Conservation (phyloP, 2,329 filamentous ascomycete species). For the Metarhizium guizhouense region DNA sequence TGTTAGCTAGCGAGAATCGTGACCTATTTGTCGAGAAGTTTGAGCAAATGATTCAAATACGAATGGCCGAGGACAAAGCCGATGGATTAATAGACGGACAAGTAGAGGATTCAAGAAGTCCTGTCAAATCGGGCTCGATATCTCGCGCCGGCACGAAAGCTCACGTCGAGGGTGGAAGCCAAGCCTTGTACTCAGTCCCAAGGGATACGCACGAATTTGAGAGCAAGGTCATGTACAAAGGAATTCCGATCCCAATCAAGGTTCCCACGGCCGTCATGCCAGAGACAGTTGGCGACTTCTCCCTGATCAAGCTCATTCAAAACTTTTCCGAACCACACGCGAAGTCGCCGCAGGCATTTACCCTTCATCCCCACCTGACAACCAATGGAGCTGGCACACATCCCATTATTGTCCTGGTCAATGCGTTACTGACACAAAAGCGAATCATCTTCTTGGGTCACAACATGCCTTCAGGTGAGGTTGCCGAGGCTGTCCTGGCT, state of each 20-base stretch:
- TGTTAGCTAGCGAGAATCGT: slow-evolving; percentile 87
- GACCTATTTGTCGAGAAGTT: slow-evolving; percentile 98
- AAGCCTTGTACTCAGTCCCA: slow-evolving; percentile 64
- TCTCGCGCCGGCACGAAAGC: slow-evolving; percentile 55
- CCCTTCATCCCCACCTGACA: slow-evolving; percentile 83
- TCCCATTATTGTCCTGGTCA: slow-evolving; percentile 88
- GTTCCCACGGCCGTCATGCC: slow-evolving; percentile 88
- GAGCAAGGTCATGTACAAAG: slow-evolving; percentile 90
- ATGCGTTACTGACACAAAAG: slow-evolving; percentile 92
- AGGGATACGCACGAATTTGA: slow-evolving; percentile 97
- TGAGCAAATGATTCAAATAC: slow-evolving; percentile 82
- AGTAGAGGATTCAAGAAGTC: slow-evolving; percentile 37
- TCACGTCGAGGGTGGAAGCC: slow-evolving; percentile 44
- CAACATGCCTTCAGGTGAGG: slow-evolving; percentile 89
- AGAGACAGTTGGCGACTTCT: slow-evolving; percentile 96
- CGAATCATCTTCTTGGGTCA: slow-evolving; percentile 92
- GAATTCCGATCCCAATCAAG: slow-evolving; percentile 93
- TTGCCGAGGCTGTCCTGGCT: slow-evolving; percentile 96
- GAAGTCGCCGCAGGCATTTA: slow-evolving; percentile 76
- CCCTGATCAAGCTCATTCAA: slow-evolving; percentile 91
- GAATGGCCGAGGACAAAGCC: slow-evolving; percentile 56
- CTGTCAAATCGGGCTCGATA: slow-evolving; percentile 37
- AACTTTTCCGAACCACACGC: slow-evolving; percentile 79
- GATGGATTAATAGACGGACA: slow-evolving; percentile 29
- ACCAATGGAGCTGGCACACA: slow-evolving; percentile 86